These are phyloP conservation scores for Seminavis robusta DNA, from an alignment of 108 stramenopile species.

Conservation along the genomic window DNA sequence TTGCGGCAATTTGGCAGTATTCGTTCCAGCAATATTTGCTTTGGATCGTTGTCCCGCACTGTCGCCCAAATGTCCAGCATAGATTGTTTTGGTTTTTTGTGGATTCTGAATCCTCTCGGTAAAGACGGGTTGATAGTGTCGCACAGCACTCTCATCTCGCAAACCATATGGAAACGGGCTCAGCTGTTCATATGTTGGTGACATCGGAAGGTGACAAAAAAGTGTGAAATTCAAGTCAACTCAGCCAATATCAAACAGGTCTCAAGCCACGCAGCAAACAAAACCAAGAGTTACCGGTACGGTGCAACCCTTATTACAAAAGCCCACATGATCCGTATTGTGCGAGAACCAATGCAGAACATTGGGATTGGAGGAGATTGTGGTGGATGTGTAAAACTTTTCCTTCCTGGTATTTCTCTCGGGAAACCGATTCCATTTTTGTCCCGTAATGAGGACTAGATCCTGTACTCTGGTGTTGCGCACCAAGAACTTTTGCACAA, in stretches of 20 bases:
- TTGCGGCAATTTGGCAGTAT: not conserved
- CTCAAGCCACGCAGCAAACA: no score
- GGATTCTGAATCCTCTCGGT: no score
- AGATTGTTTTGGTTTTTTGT: not conserved
- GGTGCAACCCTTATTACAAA: no score
- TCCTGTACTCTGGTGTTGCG: not conserved
- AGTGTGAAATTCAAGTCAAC: no score
- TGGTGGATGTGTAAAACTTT: no score
- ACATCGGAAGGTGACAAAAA: no score
- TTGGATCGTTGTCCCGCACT: not conserved
- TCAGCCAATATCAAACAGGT: no score
- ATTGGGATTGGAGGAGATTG: not conserved
- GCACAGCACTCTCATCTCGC: not conserved
- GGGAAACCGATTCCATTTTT: not conserved
- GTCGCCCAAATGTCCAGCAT: not conserved
- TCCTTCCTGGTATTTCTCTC: not conserved
- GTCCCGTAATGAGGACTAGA: slow-evolving; percentile 14
- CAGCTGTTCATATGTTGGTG: slow-evolving; percentile 5
- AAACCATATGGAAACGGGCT: slow-evolving; percentile 19
- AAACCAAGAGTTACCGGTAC: no score
- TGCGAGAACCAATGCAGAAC: slow-evolving; percentile 10
- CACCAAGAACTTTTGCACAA: slow-evolving; percentile 8
- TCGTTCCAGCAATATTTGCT: not conserved
- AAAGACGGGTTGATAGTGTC: not conserved
- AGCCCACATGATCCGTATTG: no score